phyloP scores from a whole-genome alignment of 2,329 filamentous ascomycete genomes.

The Aspergillus ochraceoroseus region DNA sequence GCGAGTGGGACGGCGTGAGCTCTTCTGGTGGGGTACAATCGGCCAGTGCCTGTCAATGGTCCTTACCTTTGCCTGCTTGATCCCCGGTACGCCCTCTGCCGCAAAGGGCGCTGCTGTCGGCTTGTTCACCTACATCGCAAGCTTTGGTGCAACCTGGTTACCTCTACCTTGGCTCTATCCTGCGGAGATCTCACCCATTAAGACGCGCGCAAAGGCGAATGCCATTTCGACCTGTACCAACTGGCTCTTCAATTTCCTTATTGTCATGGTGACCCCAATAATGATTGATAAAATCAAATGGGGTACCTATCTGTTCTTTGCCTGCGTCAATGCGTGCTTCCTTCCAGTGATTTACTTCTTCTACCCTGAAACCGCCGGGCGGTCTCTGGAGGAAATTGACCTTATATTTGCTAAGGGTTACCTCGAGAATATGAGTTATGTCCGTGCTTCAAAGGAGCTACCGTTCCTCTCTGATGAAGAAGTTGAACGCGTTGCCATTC shows the following conservation, averaged over 20 bases:
- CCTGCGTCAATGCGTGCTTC: conserved; percentile 1
- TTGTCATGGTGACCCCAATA: conserved; percentile 43
- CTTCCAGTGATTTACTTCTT: conserved; percentile 1
- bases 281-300: conserved; percentile 30
- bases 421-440: conserved; percentile 18
- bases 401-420: conserved; percentile 11
- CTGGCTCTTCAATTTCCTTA: conserved; percentile 50
- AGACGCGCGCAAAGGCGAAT: conserved; percentile 47
- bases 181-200: conserved; percentile 48
- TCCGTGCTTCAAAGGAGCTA: conserved; percentile 22
- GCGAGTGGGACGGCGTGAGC: conserved; percentile 16
- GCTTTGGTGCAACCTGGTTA: conserved; percentile 43
- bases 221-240: conserved; percentile 47
- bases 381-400: conserved; percentile 1
- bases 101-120: conserved; percentile 19
- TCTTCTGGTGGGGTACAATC: conserved; percentile 8
- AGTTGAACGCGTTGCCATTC: conserved; percentile 17
- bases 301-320: conserved; percentile 35
- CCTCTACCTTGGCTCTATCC: conserved; percentile 53
- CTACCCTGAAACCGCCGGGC: neutral
- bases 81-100: conserved; percentile 10
- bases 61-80: conserved; percentile 15
- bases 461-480: conserved; percentile 20
- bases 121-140: conserved; percentile 21
- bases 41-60: conserved; percentile 16